These are phyloP conservation scores for Plantago rigida DNA, from an alignment of 305 asterid genomes.

Conservation along the genomic window DNA sequence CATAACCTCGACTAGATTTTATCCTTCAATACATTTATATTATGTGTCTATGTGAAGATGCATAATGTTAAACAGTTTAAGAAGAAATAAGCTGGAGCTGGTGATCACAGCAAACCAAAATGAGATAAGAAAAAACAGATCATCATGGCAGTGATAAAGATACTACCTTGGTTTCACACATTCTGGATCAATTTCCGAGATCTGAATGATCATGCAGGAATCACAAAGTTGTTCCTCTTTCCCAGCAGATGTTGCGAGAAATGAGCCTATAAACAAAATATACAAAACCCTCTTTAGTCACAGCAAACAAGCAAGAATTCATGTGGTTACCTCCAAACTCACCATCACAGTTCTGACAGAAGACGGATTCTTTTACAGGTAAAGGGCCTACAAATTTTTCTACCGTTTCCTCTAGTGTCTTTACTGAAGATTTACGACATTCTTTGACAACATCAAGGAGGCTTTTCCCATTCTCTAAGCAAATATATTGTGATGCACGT, in stretches of 20 bases:
- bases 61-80: no score
- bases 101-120: constrained; percentile 18
- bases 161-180: constrained; percentile 51
- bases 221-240: constrained; percentile 75
- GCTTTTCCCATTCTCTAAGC: constrained; percentile 91
- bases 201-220: constrained; percentile 56
- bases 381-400: constrained; percentile 69
- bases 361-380: constrained; percentile 62
- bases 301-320: constrained; percentile 24
- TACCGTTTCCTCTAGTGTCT: constrained; percentile 68
- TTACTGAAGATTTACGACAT: constrained; percentile 64
- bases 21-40: no score
- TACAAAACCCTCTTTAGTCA: constrained; percentile 17
- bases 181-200: constrained; percentile 47
- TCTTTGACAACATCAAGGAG: constrained; percentile 89
- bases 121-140: constrained; percentile 8
- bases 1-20: no score
- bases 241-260: constrained; percentile 68
- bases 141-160: constrained; percentile 20
- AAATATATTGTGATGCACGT: constrained; percentile 88
- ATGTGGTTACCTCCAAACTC: constrained; percentile 28
- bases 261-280: constrained; percentile 48
- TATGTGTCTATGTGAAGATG: no score
- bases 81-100: no score
- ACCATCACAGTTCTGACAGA: constrained; percentile 73